A percentile compares a stretch with the other conserved stretches of the same genome.
phyloP scores from a whole-genome alignment of 495 filamentous ascomycete genomes.

The Lindgomyces ingoldianus region DNA sequence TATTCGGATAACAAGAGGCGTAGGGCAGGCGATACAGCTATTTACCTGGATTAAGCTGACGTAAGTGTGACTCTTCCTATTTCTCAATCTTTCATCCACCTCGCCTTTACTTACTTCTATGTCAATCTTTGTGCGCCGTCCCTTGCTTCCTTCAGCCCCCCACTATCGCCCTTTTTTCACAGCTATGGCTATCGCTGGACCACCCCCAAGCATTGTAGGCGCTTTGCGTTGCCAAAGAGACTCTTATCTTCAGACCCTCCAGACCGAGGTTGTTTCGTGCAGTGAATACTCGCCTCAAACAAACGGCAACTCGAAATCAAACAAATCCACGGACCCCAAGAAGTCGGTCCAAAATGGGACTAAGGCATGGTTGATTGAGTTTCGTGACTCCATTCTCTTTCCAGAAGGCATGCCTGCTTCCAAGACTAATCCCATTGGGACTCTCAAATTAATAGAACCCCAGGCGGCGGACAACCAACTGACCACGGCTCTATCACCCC shows the following conservation, averaged over 20 bases:
- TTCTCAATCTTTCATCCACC: too few species aligned
- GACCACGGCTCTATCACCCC: conserved; percentile 30
- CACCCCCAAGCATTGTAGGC: conserved; percentile 21
- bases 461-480: conserved; percentile 15
- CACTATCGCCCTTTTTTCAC: background rate
- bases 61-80: too few species aligned
- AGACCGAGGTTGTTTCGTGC: conserved; percentile 29
- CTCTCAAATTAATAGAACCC: background rate
- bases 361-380: conserved; percentile 16
- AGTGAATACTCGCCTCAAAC: conserved; percentile 18
- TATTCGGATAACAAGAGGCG: too few species aligned
- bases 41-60: too few species aligned
- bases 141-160: background rate
- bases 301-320: background rate
- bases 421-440: background rate
- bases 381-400: conserved; percentile 25
- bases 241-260: conserved; percentile 27
- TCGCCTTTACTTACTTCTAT: background rate
- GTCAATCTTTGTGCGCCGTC: background rate
- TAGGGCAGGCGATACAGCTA: too few species aligned
- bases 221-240: conserved; percentile 28
- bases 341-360: background rate
- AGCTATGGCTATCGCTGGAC: conserved; percentile 4
- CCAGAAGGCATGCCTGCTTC: conserved; percentile 19
- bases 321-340: background rate